phyloP scores from a whole-genome alignment of 2,329 filamentous ascomycete species.

The Trichoderma afroharzianum region DNA sequence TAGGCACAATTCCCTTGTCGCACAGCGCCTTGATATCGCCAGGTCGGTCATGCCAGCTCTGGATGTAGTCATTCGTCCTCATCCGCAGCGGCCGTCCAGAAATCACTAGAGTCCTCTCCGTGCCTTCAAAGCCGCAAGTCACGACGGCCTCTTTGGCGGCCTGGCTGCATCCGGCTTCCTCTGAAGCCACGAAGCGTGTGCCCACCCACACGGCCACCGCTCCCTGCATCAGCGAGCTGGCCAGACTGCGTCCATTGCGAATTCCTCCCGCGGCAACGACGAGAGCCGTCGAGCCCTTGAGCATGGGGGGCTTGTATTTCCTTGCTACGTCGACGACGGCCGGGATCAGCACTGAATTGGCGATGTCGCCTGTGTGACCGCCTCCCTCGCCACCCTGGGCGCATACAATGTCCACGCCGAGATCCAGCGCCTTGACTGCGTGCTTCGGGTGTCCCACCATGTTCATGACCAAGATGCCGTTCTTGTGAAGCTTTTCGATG shows the following conservation, averaged over 20 bases:
- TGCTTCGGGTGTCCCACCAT: constrained; percentile 95
- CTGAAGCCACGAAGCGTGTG: constrained; percentile 81
- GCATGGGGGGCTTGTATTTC: constrained; percentile 63
- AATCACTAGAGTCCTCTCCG: constrained; percentile 76
- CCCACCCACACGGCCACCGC: constrained; percentile 91
- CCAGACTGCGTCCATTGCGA: constrained; percentile 75
- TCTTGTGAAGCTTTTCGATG: constrained; percentile 72
- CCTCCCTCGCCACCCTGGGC: constrained; percentile 92
- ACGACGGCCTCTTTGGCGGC: constrained; percentile 84
- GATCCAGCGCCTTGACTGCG: constrained; percentile 79
- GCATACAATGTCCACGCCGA: constrained; percentile 86
- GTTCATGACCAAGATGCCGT: constrained; percentile 87
- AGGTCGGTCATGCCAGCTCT: constrained; percentile 73
- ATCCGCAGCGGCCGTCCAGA: constrained; percentile 78
- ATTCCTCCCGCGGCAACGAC: constrained; percentile 91
- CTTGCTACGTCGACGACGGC: constrained; percentile 80
- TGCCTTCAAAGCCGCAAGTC: constrained; percentile 73
- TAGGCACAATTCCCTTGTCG: constrained; percentile 71
- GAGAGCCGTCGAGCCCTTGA: constrained; percentile 68
- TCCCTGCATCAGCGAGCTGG: constrained; percentile 80
- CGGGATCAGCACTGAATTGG: constrained; percentile 82
- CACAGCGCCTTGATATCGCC: constrained; percentile 73
- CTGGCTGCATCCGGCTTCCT: constrained; percentile 75
- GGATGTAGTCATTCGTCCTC: constrained; percentile 78
- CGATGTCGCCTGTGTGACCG: constrained; percentile 85